Conservation (phyloP, 192 early-diverging fungal species). For the Backusella psychrophila region DNA sequence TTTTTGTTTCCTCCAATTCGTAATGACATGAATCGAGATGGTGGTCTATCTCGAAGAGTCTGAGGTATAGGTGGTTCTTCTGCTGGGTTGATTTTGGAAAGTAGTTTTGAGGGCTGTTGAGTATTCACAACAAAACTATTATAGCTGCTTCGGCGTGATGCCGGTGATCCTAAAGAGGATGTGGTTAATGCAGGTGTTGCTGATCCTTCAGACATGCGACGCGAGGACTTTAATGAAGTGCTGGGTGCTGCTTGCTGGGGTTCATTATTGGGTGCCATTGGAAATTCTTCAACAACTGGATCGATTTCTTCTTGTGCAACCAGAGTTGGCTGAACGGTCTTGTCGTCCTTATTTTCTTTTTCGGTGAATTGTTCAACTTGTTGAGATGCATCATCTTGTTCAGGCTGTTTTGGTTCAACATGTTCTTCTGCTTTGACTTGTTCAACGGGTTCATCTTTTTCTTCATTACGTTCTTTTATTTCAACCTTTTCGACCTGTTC, state of each 20-base stretch:
- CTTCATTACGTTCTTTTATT: background rate
- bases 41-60: background rate
- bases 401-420: background rate
- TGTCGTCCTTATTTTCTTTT: background rate
- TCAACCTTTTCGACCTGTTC: background rate
- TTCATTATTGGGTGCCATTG: background rate
- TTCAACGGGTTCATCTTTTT: background rate
- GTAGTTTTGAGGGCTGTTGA: background rate
- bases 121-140: background rate
- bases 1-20: background rate
- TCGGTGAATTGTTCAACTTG: background rate
- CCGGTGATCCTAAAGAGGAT: background rate
- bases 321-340: background rate
- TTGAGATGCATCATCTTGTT: background rate
- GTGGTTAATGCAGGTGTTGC: background rate
- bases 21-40: background rate
- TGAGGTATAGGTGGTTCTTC: background rate
- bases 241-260: background rate
- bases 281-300: background rate
- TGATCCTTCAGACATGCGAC: conserved; percentile 1
- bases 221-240: background rate
- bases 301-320: background rate
- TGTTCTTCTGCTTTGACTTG: background rate
- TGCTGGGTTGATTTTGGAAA: background rate
- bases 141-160: background rate